Evolutionary conservation across 2,329 filamentous ascomycete genomes (phyloP), one percentile per base, ranked within the genome.

Genomic region (Alternaria longipes): DNA sequence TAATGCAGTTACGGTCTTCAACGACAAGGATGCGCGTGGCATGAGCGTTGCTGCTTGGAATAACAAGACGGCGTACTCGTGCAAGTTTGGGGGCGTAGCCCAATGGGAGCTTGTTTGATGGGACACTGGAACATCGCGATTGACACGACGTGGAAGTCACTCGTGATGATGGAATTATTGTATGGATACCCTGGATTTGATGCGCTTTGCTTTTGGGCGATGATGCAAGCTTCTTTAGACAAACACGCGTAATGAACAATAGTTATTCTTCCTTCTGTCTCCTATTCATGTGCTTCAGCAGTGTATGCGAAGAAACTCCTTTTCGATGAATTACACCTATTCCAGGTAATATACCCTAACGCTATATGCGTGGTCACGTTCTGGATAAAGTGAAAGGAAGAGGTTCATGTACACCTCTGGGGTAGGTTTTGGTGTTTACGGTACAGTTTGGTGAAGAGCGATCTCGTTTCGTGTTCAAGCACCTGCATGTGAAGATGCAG

Each of bases 1-100:
- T 30, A 86, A 86, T 59, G 86, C 87, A 20, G 81, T 97, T 38
- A 87, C 80, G 12, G 81, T 72, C 24, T 84, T 87, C 52, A 78
- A 81, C 65, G 81, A 81, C 1, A 74, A 80, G 45, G 83, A 87
- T 71, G 84, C 80, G 3, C 80, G 86, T 51, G 87, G 87, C 0
- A 64, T 89, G 63, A 84, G 81, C 2, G 74, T 74, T 8, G 59
- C 62, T 30, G 64, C 73, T 22, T 79, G 72, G 72, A 78, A 78
- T 68, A 76, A 80, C 41, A 81, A 81, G 65, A 68, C 34, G 30
- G 65, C 61, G 5, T 73, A 67, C 51, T 67, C 63, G 42, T 69
- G 66, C 44, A 80, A 80, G 60, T 87, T 84, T 80, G 80, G 80
- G 6, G 82, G 79, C 60, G 79, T 88, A 70, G 83, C 82, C 6